Conservation (phyloP, 331 rosid species). For the Pyracantha coccinea region DNA sequence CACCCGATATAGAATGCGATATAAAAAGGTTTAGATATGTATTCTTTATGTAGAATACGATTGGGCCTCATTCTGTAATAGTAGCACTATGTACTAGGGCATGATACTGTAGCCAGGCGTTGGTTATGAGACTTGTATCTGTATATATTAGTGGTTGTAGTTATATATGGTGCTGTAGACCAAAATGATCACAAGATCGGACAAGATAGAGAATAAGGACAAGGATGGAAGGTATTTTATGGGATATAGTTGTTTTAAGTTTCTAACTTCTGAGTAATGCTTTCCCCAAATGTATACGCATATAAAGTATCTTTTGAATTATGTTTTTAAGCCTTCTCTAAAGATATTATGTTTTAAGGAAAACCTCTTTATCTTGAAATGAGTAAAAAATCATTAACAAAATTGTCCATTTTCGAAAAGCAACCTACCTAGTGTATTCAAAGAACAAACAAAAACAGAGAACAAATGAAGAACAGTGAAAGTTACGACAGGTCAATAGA, state of each 20-base stretch:
- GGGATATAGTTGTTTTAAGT: neutral
- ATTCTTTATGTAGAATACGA: neutral
- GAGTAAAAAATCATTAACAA: neutral
- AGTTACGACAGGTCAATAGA: neutral
- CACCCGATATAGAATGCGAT: neutral
- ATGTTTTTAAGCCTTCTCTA: neutral
- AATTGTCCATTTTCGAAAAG: neutral
- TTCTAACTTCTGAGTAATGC: neutral
- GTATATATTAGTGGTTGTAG: neutral
- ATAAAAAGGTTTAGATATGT: neutral
- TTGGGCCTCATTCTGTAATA: neutral
- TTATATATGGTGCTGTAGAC: neutral
- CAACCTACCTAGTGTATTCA: neutral
- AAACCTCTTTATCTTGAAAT: neutral
- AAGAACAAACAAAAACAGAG: neutral
- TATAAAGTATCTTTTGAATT: neutral
- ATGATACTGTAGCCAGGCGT: neutral
- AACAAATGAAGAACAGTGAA: neutral
- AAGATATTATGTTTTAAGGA: neutral
- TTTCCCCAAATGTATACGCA: neutral
- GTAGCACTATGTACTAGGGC: neutral
- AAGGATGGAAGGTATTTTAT: neutral
- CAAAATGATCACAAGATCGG: neutral
- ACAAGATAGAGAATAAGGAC: neutral
- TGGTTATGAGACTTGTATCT: neutral